phyloP scores from a whole-genome alignment of 2,329 filamentous ascomycete genomes.

The Fusarium continuum region DNA sequence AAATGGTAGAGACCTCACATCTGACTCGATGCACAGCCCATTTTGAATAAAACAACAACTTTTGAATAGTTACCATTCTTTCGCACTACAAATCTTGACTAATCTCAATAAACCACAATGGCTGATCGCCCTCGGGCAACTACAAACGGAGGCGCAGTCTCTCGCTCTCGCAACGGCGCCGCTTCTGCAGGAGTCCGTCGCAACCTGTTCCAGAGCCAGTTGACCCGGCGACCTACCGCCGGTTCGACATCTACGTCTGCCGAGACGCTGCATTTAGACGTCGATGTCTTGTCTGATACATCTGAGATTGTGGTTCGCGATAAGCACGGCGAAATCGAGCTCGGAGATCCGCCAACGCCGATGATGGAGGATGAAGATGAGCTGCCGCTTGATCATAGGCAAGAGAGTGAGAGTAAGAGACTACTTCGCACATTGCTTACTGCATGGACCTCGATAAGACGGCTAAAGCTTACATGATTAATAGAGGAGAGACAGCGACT shows the following conservation, averaged over 20 bases:
- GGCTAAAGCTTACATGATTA: conserved; percentile 2
- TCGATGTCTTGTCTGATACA: conserved; percentile 56
- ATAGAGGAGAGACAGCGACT: conserved; percentile 68
- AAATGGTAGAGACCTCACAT: conserved; percentile 18
- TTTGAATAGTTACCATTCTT: conserved; percentile 1
- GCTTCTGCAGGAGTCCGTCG: conserved; percentile 42
- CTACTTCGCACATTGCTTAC: neutral
- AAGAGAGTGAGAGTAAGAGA: conserved; percentile 63
- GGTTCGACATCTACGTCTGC: conserved; percentile 50
- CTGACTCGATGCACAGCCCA: conserved; percentile 9
- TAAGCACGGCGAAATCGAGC: conserved; percentile 68
- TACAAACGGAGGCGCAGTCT: conserved; percentile 32
- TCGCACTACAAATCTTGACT: neutral
- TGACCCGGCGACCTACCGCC: conserved; percentile 65
- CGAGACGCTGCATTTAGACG: conserved; percentile 61
- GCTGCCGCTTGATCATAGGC: conserved; percentile 64
- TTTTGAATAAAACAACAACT: conserved; percentile 6
- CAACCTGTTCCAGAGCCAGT: conserved; percentile 69
- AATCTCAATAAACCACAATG: conserved; percentile 19
- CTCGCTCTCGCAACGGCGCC: conserved; percentile 31
- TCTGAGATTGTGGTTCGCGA: conserved; percentile 70
- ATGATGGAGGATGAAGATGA: conserved; percentile 64
- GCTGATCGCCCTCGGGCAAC: conserved; percentile 37
- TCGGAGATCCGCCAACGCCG: conserved; percentile 65
- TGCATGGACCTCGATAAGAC: neutral